phyloP scores from a whole-genome alignment of 2,329 filamentous ascomycete genomes.

The Lanzia echinophila region DNA sequence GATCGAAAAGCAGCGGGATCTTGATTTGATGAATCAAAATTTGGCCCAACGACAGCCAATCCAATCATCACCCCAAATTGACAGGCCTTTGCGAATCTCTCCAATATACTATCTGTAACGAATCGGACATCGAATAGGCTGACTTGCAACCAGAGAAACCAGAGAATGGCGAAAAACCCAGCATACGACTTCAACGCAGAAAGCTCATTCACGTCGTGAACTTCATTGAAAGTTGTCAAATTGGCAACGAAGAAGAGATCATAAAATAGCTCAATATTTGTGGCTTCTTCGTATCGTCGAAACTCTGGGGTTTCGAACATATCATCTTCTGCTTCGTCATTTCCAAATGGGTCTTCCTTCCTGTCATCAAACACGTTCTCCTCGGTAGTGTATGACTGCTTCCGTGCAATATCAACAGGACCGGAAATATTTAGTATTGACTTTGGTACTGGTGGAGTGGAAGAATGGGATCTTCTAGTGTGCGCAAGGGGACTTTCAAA shows the following conservation, averaged over 20 bases:
- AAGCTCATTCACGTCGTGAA: conserved; percentile 47
- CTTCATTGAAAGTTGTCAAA: conserved; percentile 48
- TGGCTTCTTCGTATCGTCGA: conserved; percentile 19
- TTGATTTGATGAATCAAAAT: conserved; percentile 2
- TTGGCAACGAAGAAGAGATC: conserved; percentile 57
- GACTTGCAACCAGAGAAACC: conserved; percentile 55
- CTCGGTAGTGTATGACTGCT: background rate
- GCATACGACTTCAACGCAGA: conserved; percentile 42
- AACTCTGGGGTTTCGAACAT: conserved; percentile 13
- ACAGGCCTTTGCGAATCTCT: conserved; percentile 45
- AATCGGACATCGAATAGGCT: conserved; percentile 53
- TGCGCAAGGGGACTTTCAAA: conserved; percentile 17
- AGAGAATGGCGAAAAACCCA: conserved; percentile 43
- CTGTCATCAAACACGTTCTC: background rate
- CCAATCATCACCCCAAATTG: conserved; percentile 48
- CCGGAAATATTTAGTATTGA: background rate
- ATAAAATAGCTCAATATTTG: conserved; percentile 42
- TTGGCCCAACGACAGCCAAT: conserved; percentile 1
- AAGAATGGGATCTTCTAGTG: background rate
- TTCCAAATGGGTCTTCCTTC: background rate
- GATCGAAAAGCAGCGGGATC: background rate
- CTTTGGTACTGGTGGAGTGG: background rate
- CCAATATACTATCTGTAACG: conserved; percentile 47
- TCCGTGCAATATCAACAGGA: background rate
- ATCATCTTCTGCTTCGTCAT: conserved; percentile 1